Percentiles rank a stretch among this genome's conserved stretches.
These are phyloP conservation scores for Steccherinum ochraceum DNA, from an alignment of 768 basidiomycete genomes.

Conservation along the genomic window DNA sequence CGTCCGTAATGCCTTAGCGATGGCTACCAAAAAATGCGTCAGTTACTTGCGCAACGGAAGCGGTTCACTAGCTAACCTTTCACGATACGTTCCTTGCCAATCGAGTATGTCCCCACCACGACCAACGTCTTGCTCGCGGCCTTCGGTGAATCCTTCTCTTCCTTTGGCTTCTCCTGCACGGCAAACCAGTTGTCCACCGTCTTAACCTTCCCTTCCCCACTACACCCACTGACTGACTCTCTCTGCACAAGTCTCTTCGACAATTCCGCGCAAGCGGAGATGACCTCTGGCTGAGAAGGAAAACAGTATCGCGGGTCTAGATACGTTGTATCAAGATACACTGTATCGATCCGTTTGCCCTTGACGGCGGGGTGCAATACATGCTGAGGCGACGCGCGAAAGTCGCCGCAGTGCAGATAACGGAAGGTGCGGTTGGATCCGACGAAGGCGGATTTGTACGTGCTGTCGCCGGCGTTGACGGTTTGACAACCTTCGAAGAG, in stretches of 20 bases:
- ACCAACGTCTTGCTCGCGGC: slow-evolving; percentile 40
- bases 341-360: slow-evolving; percentile 75
- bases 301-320: slow-evolving; percentile 91
- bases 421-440: slow-evolving; percentile 69
- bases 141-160: slow-evolving; percentile 30
- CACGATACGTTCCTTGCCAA: slow-evolving; percentile 96
- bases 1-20: slow-evolving; percentile 73
- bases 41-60: not conserved
- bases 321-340: slow-evolving; percentile 97
- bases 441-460: slow-evolving; percentile 62
- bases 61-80: slow-evolving; percentile 61
- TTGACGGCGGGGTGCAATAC: slow-evolving; percentile 78
- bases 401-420: slow-evolving; percentile 95
- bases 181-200: slow-evolving; percentile 50
- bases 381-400: slow-evolving; percentile 85
- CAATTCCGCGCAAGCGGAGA: slow-evolving; percentile 86
- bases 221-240: slow-evolving; percentile 16
- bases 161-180: slow-evolving; percentile 15
- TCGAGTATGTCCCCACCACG: slow-evolving; percentile 87
- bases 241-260: slow-evolving; percentile 47
- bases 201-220: slow-evolving; percentile 12
- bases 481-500: slow-evolving; percentile 92
- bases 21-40: too few species aligned
- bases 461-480: slow-evolving; percentile 78
- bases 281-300: slow-evolving; percentile 91